A percentile compares a stretch with the other conserved stretches of the same genome.
phyloP scores from a whole-genome alignment of 129 eudicot genomes.

The Gnaphalium uliginosum region DNA sequence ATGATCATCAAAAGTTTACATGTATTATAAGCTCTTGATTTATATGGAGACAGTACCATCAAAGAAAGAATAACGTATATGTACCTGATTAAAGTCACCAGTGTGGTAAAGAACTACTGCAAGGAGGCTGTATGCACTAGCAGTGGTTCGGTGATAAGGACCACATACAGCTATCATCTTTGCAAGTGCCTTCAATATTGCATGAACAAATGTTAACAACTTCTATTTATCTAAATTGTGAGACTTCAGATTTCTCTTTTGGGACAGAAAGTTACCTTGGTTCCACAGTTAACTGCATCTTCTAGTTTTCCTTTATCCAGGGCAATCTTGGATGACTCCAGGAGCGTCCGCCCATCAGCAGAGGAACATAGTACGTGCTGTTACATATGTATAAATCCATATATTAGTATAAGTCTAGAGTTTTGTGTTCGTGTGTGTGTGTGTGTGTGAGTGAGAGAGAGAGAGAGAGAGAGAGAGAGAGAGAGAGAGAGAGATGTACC shows the following conservation, averaged over 20 bases:
- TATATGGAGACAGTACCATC: background rate
- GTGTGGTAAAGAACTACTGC: conserved; percentile 99
- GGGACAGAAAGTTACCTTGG: conserved; percentile 59
- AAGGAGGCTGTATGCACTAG: conserved; percentile 95
- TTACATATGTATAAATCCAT: conserved; percentile 17
- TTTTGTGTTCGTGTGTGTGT: background rate
- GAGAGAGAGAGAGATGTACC: conserved; percentile 44
- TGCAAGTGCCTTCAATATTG: conserved; percentile 76
- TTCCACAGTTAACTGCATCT: conserved; percentile 91
- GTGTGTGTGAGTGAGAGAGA: conserved; percentile 5
- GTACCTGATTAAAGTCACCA: conserved; percentile 99
- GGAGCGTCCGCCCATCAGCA: conserved; percentile 91
- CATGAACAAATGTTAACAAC: conserved; percentile 19
- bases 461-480: background rate
- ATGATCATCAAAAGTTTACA: background rate
- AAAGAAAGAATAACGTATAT: conserved; percentile 14
- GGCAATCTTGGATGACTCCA: conserved; percentile 93
- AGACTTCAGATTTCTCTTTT: conserved; percentile 1
- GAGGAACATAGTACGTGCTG: conserved; percentile 94
- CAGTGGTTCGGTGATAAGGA: conserved; percentile 96
- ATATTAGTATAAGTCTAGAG: conserved; percentile 10
- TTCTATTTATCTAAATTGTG: background rate
- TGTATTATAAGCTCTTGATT: background rate
- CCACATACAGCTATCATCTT: conserved; percentile 98
- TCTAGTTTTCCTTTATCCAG: conserved; percentile 97